A percentile compares a stretch with the other conserved stretches of the same genome.
Evolutionary conservation across 2,329 filamentous ascomycete species (phyloP).

Genomic region (Penicillium griseofulvum): DNA sequence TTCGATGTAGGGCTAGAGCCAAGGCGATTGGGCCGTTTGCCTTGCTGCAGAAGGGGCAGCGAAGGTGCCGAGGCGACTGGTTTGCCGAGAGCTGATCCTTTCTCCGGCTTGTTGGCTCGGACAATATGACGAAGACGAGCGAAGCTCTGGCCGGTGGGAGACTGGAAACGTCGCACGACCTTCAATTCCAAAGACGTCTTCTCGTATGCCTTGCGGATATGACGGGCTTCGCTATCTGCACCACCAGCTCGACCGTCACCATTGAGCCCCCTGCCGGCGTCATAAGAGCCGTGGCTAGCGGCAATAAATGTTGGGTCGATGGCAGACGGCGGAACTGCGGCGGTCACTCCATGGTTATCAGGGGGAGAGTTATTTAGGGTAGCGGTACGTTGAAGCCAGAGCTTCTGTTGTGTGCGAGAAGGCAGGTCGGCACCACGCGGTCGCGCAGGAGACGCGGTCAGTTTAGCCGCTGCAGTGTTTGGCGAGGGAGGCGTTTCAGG

Average conservation of each 20-base stretch:
- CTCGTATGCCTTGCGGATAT: constrained; percentile 46
- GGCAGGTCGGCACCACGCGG: constrained; percentile 39
- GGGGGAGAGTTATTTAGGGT: constrained; percentile 46
- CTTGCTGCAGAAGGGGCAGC: constrained; percentile 30
- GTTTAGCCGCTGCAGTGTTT: constrained; percentile 27
- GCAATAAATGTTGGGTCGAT: constrained; percentile 38
- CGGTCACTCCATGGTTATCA: constrained; percentile 35
- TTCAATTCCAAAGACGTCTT: constrained; percentile 43
- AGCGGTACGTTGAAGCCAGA: constrained; percentile 49
- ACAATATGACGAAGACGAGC: constrained; percentile 34
- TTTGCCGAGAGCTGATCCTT: constrained; percentile 28
- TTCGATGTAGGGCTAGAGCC: constrained; percentile 23
- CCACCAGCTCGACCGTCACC: constrained; percentile 28
- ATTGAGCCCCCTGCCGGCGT: constrained; percentile 30
- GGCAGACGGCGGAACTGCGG: constrained; percentile 33
- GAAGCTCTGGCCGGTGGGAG: constrained; percentile 45
- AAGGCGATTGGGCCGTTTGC: constrained; percentile 18
- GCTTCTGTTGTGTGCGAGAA: constrained; percentile 50
- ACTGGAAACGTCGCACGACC: constrained; percentile 47
- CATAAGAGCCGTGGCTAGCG: constrained; percentile 29
- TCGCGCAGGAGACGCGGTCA: constrained; percentile 34
- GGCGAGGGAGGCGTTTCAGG: constrained; percentile 47
- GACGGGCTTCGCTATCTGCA: constrained; percentile 37
- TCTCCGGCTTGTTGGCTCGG: constrained; percentile 20
- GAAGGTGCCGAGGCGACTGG: constrained; percentile 38